Evolutionary conservation across 257 asterid genomes (phyloP).

Genomic region (Mitragyna speciosa): DNA sequence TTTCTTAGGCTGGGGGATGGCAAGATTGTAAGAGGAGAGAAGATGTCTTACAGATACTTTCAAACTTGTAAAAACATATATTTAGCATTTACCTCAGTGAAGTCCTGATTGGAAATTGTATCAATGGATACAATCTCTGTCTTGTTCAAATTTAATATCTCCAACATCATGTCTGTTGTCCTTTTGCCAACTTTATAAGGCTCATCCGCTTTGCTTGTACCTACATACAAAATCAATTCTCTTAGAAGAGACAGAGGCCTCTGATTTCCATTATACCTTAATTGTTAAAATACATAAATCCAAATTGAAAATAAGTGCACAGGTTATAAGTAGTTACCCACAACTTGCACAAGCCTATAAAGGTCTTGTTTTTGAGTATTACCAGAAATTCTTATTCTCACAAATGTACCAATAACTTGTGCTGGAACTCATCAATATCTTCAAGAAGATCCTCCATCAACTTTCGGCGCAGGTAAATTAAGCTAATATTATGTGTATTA

Average conservation of each 20-base stretch:
- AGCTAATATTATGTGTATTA: slow-evolving; percentile 82
- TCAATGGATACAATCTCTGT: slow-evolving; percentile 84
- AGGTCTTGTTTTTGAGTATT: slow-evolving; percentile 87
- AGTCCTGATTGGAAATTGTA: slow-evolving; percentile 94
- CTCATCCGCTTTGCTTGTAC: slow-evolving; percentile 75
- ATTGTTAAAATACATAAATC: slow-evolving; percentile 1
- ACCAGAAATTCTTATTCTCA: slow-evolving; percentile 89
- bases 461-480: slow-evolving; percentile 83
- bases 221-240: slow-evolving; percentile 43
- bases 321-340: slow-evolving; percentile 54
- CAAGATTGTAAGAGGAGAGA: neutral
- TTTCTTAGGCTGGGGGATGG: neutral
- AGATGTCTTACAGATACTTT: neutral
- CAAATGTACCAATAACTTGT: slow-evolving; percentile 85
- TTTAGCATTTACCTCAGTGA: slow-evolving; percentile 71
- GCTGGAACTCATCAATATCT: slow-evolving; percentile 66
- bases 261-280: neutral
- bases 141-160: slow-evolving; percentile 88
- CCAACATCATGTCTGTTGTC: slow-evolving; percentile 77
- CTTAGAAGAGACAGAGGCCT: neutral
- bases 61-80: neutral
- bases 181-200: slow-evolving; percentile 91
- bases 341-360: slow-evolving; percentile 96
- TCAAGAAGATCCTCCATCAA: slow-evolving; percentile 96
- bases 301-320: neutral